Conservation (phyloP, 2,329 filamentous ascomycete genomes). For the Fusarium sp. region DNA sequence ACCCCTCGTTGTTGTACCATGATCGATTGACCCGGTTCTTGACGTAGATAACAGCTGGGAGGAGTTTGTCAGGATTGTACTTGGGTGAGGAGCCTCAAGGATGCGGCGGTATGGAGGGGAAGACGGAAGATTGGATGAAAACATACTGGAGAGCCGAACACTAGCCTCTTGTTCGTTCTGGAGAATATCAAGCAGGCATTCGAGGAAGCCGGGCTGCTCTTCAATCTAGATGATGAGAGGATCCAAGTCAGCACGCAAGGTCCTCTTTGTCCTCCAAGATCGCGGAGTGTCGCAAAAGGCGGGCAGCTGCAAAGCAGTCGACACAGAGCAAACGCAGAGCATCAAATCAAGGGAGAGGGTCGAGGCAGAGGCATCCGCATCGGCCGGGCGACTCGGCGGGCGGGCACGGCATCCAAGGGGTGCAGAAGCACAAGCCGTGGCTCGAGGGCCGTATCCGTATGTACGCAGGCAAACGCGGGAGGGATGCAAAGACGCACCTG, state of each 20-base stretch:
- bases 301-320: slow-evolving; percentile 23
- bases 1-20: slow-evolving; percentile 85
- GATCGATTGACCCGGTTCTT: slow-evolving; percentile 97
- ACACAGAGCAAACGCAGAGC: slow-evolving; percentile 13
- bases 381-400: background rate
- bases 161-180: slow-evolving; percentile 87
- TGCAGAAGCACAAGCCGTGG: slow-evolving; percentile 10
- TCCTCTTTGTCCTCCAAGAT: background rate
- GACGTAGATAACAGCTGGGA: slow-evolving; percentile 90
- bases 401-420: background rate
- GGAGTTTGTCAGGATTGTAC: slow-evolving; percentile 25
- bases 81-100: slow-evolving; percentile 41
- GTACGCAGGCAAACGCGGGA: slow-evolving; percentile 6
- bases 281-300: slow-evolving; percentile 26
- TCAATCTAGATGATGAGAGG: slow-evolving; percentile 74
- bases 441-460: slow-evolving; percentile 16
- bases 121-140: slow-evolving; percentile 22
- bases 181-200: slow-evolving; percentile 90
- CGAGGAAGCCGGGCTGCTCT: slow-evolving; percentile 88
- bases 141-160: slow-evolving; percentile 88
- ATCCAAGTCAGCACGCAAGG: slow-evolving; percentile 34
- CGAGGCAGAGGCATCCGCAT: background rate
- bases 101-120: slow-evolving; percentile 27
- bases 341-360: background rate
- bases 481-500: slow-evolving; percentile 66